Conservation (phyloP, 306 rosid species). For the Fragaria iinumae region DNA sequence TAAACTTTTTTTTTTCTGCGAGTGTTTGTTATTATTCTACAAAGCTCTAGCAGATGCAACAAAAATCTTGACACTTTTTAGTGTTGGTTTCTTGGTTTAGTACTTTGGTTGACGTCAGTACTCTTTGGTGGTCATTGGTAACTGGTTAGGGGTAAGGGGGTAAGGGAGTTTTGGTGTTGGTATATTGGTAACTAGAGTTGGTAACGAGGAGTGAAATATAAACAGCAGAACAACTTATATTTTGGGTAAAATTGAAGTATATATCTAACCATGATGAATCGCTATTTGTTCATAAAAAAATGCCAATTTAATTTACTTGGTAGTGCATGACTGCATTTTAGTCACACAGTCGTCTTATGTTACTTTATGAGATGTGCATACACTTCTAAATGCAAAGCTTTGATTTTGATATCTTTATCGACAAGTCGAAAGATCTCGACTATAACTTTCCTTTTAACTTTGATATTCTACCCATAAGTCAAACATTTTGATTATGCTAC, state of each 20-base stretch:
- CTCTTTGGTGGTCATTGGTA: not conserved
- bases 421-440: conserved; percentile 4
- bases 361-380: not conserved
- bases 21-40: conserved; percentile 4
- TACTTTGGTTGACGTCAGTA: not conserved
- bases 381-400: not conserved
- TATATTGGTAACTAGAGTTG: not conserved
- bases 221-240: not conserved
- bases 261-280: not conserved
- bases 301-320: conserved; percentile 9
- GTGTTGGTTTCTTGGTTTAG: conserved; percentile 1
- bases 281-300: not conserved
- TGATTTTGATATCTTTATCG: conserved; percentile 16
- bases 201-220: not conserved
- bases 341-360: not conserved
- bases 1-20: not conserved
- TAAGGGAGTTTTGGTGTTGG: not conserved
- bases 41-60: not conserved
- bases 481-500: not conserved
- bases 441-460: conserved; percentile 7
- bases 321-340: not conserved
- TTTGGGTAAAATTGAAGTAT: not conserved
- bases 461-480: not conserved
- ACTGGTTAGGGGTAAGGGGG: not conserved
- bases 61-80: not conserved